phyloP scores from a whole-genome alignment of 1,139 yeast genomes.

The Pichia sp. region DNA sequence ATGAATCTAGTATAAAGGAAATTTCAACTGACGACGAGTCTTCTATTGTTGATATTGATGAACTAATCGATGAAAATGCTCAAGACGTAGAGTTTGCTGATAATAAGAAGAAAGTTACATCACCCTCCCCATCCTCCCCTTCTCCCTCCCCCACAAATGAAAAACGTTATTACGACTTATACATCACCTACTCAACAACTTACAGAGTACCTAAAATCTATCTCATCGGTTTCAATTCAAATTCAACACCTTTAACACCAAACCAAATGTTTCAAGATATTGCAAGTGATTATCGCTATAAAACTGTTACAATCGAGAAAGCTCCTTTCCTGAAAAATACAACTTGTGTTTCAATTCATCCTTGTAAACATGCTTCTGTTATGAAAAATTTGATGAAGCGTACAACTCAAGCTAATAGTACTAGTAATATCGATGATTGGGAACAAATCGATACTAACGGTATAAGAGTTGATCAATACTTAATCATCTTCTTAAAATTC shows the following conservation, averaged over 20 bases:
- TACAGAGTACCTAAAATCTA: constrained; percentile 95
- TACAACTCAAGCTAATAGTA: constrained; percentile 38
- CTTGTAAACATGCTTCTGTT: constrained; percentile 91
- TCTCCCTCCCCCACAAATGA: no score
- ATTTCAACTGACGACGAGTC: constrained; percentile 12
- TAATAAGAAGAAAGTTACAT: no score
- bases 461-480: constrained; percentile 82
- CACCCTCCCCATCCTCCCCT: no score
- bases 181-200: constrained; percentile 87
- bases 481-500: constrained; percentile 82
- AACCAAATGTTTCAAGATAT: constrained; percentile 92
- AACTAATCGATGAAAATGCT: constrained; percentile 20
- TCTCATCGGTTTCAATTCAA: constrained; percentile 74
- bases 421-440: constrained; percentile 36
- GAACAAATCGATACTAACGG: constrained; percentile 39
- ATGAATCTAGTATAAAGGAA: constrained; percentile 12
- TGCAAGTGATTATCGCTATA: constrained; percentile 82
- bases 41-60: constrained; percentile 17
- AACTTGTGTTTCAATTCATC: constrained; percentile 88
- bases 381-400: constrained; percentile 81
- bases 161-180: constrained; percentile 75
- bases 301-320: constrained; percentile 92
- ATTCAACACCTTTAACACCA: constrained; percentile 83
- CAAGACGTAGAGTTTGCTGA: constrained; percentile 19
- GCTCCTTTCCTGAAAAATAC: constrained; percentile 78